Conservation (phyloP, 2,329 filamentous ascomycete genomes). For the Aspergillus persii region DNA sequence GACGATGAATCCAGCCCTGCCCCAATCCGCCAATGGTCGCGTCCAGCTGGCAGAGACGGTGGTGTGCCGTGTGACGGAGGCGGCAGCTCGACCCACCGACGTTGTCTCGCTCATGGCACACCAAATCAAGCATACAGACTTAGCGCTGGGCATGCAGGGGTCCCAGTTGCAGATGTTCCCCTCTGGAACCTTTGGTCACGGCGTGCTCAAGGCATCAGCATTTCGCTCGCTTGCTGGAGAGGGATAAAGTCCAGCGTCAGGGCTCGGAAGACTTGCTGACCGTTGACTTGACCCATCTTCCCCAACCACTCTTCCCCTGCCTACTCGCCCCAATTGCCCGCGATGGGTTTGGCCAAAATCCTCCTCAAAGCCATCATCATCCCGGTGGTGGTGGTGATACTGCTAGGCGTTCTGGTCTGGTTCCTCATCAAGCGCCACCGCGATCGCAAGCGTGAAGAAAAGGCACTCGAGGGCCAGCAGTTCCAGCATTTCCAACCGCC, state of each 20-base stretch:
- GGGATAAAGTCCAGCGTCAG: not conserved
- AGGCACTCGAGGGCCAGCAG: not conserved
- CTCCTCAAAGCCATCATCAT: slow-evolving; percentile 1
- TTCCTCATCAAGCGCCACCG: not conserved
- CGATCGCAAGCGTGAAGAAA: not conserved
- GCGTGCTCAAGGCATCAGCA: not conserved
- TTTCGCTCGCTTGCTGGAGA: not conserved
- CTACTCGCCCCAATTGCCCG: not conserved
- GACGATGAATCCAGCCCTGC: not conserved
- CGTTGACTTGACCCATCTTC: not conserved
- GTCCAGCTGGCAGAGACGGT: not conserved
- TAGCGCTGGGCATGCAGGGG: not conserved
- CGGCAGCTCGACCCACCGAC: not conserved
- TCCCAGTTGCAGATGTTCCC: not conserved
- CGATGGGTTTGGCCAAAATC: not conserved
- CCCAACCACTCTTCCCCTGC: not conserved
- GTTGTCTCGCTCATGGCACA: not conserved
- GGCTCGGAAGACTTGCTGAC: not conserved
- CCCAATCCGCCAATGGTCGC: not conserved
- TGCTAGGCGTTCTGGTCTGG: not conserved
- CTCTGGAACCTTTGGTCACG: not conserved
- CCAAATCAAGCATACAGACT: not conserved
- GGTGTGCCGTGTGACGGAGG: not conserved
- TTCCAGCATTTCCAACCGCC: not conserved
- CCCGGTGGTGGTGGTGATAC: not conserved